Percentiles rank a stretch among this genome's conserved stretches.
Evolutionary conservation across 306 rosid species (phyloP).

Genomic region (Citrullus amarus): DNA sequence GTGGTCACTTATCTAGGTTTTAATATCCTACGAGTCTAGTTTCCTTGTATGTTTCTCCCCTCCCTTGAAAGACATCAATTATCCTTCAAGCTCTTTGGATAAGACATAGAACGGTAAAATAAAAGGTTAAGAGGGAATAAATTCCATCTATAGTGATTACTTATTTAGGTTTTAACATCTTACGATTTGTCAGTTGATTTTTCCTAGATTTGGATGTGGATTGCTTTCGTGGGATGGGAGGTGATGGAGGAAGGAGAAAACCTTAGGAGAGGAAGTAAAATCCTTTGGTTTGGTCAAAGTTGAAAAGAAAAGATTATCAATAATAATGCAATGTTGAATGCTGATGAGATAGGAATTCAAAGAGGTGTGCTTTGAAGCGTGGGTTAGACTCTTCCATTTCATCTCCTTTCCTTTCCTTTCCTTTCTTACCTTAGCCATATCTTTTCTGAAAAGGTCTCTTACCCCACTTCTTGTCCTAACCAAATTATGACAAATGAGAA

Average conservation of each 20-base stretch:
- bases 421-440: constrained; percentile 4
- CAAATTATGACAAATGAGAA: not conserved
- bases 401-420: not conserved
- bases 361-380: constrained; percentile 3
- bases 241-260: not conserved
- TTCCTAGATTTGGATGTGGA: not conserved
- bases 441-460: constrained; percentile 23
- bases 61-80: not conserved
- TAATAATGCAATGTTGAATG: constrained; percentile 8
- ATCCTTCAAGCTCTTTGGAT: not conserved
- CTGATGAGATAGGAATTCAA: constrained; percentile 24
- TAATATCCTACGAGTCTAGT: too few relatives aligned
- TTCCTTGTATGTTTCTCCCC: not conserved
- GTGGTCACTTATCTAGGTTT: too few relatives aligned
- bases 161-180: too few relatives aligned
- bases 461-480: constrained; percentile 22
- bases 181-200: too few relatives aligned
- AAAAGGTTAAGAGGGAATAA: too few relatives aligned
- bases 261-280: not conserved
- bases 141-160: too few relatives aligned
- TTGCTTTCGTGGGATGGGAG: not conserved
- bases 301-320: not conserved
- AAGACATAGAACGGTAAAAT: too few relatives aligned
- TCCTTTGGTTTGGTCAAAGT: not conserved
- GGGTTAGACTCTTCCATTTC: constrained; percentile 2